These are phyloP conservation scores for Neckera pumila DNA, from an alignment of 225 moss, liverwort and hornwort genomes.

Conservation along the genomic window DNA sequence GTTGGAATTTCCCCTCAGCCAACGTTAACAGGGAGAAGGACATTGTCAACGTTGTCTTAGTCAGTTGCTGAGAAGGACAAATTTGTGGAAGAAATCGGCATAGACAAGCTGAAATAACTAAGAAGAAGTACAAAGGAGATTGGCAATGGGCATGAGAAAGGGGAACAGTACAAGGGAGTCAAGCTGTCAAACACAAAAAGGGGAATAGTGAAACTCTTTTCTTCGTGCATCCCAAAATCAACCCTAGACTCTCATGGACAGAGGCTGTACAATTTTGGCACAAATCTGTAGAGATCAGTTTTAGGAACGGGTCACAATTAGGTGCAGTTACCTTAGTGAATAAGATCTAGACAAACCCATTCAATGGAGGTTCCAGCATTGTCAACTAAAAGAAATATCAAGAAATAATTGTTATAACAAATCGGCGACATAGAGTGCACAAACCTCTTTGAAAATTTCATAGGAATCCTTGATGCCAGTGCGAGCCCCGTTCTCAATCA, in stretches of 20 bases:
- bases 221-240: background rate
- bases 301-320: background rate
- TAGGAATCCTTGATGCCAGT: slow-evolving; percentile 77
- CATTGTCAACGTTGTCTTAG: background rate
- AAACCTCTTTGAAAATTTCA: slow-evolving; percentile 22
- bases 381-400: background rate
- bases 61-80: background rate
- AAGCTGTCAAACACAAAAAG: background rate
- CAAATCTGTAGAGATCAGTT: background rate
- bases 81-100: background rate
- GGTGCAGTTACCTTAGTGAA: background rate
- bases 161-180: background rate
- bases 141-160: background rate
- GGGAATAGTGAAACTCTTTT: background rate
- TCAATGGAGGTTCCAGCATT: background rate
- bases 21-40: background rate
- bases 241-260: background rate
- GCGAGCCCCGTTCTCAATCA: slow-evolving; percentile 72
- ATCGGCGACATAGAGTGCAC: background rate
- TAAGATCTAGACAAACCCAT: background rate
- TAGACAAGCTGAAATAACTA: background rate
- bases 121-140: background rate
- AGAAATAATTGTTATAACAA: background rate
- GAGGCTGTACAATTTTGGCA: background rate
- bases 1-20: background rate